These are phyloP conservation scores for Aspergillus nomiae DNA, from an alignment of 2,329 filamentous ascomycete species.

Conservation along the genomic window DNA sequence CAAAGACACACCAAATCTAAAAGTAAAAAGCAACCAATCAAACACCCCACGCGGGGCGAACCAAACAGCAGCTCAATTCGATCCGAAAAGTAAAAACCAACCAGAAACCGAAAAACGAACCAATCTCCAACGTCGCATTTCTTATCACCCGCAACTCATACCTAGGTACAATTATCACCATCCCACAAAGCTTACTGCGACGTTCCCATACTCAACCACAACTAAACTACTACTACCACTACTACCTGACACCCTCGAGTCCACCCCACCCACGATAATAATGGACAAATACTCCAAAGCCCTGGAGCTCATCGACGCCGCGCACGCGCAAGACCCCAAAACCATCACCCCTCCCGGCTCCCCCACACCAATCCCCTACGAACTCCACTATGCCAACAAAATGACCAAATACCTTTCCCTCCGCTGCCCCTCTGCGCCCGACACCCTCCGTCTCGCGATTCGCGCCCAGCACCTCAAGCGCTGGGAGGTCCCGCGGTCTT, in stretches of 20 bases:
- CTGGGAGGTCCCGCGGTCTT: constrained; percentile 77
- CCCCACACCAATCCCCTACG: constrained; percentile 63
- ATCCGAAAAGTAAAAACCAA: neutral
- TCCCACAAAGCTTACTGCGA: neutral
- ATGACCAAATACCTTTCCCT: constrained; percentile 73
- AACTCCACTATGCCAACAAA: constrained; percentile 78
- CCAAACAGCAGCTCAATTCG: neutral
- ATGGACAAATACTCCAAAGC: constrained; percentile 49
- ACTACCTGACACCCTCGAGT: neutral
- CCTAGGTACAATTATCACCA: neutral
- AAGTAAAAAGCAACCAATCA: neutral
- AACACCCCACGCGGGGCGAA: neutral
- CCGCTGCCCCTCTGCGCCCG: constrained; percentile 64
- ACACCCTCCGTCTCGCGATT: constrained; percentile 71
- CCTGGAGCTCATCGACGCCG: constrained; percentile 70
- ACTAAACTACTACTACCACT: neutral
- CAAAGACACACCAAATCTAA: neutral
- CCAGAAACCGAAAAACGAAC: neutral
- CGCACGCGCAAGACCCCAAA: constrained; percentile 69
- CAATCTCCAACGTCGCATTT: constrained; percentile 1
- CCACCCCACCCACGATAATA: constrained; percentile 3
- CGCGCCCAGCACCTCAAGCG: constrained; percentile 82
- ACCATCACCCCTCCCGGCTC: constrained; percentile 35
- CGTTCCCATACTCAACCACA: neutral
- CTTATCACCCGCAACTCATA: neutral